These are phyloP conservation scores for Cercospora berteroae DNA, from an alignment of 2,329 filamentous ascomycete species.

Conservation along the genomic window DNA sequence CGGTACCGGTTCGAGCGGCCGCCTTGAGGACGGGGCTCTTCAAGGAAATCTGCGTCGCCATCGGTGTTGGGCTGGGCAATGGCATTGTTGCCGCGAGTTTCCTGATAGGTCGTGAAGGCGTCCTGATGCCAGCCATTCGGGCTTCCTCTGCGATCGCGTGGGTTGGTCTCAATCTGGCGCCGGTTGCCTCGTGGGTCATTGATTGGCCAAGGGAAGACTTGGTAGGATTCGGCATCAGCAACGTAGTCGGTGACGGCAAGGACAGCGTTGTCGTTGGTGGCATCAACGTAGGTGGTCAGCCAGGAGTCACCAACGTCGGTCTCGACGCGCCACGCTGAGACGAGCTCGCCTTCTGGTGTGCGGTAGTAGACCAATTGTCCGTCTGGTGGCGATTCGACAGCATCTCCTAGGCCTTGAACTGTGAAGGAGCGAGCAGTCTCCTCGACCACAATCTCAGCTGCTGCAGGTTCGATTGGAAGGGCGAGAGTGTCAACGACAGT, in stretches of 20 bases:
- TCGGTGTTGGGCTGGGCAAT: constrained; percentile 55
- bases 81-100: constrained; percentile 59
- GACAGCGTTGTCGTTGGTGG: constrained; percentile 47
- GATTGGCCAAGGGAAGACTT: constrained; percentile 57
- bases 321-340: constrained; percentile 58
- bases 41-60: constrained; percentile 47
- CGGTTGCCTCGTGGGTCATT: constrained; percentile 55
- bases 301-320: constrained; percentile 58
- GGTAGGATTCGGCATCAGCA: constrained; percentile 52
- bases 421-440: constrained; percentile 36
- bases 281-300: constrained; percentile 60
- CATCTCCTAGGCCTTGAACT: constrained; percentile 51
- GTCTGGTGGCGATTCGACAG: constrained; percentile 52
- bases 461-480: constrained; percentile 43
- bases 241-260: constrained; percentile 59
- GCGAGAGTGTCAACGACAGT: constrained; percentile 42
- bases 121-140: constrained; percentile 56
- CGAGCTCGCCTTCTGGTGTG: constrained; percentile 49
- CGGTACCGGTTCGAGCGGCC: constrained; percentile 44
- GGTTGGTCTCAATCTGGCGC: constrained; percentile 49
- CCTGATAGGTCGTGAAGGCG: constrained; percentile 51
- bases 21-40: constrained; percentile 52
- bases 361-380: constrained; percentile 57
- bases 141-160: constrained; percentile 49
- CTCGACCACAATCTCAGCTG: constrained; percentile 41